Evolutionary conservation across 345 rosid genomes (phyloP).

Genomic region (Linum trigynum): DNA sequence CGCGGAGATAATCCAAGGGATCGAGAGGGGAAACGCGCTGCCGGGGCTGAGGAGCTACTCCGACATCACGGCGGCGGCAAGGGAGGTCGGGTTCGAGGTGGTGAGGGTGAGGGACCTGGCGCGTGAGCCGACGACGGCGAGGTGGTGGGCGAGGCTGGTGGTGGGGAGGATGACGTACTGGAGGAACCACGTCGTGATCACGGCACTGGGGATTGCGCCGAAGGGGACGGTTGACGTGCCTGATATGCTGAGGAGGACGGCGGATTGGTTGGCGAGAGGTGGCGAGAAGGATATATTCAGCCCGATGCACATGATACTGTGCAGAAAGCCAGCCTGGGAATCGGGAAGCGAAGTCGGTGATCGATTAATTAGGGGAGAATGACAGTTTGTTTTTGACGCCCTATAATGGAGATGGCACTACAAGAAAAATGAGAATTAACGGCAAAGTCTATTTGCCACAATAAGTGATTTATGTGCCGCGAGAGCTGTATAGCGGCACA

Average conservation of each 20-base stretch:
- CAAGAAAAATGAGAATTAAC: too few species aligned
- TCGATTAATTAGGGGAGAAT: too few species aligned
- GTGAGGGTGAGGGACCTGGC: conserved; percentile 80
- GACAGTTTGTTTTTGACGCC: too few species aligned
- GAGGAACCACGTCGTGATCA: conserved; percentile 84
- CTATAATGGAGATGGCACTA: too few species aligned
- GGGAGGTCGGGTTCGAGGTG: conserved; percentile 72
- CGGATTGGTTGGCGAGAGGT: conserved; percentile 69
- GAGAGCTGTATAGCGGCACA: too few species aligned
- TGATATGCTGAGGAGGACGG: conserved; percentile 80
- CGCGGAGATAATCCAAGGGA: conserved; percentile 73
- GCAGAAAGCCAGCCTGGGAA: conserved; percentile 50
- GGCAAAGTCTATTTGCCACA: too few species aligned
- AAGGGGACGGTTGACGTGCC: conserved; percentile 94
- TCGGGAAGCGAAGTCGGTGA: too few species aligned
- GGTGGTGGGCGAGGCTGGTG: conserved; percentile 87
- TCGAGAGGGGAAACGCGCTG: conserved; percentile 83
- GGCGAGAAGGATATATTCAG: conserved; percentile 80
- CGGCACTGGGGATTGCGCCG: conserved; percentile 66
- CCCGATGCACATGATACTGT: conserved; percentile 95
- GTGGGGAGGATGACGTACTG: conserved; percentile 86
- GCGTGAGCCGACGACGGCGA: conserved; percentile 48
- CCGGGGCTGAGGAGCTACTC: conserved; percentile 61
- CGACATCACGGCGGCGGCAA: conserved; percentile 60
- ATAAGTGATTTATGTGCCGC: too few species aligned